Conservation (phyloP, 176 grass and related monocot species). For the Oryza australiensis region DNA sequence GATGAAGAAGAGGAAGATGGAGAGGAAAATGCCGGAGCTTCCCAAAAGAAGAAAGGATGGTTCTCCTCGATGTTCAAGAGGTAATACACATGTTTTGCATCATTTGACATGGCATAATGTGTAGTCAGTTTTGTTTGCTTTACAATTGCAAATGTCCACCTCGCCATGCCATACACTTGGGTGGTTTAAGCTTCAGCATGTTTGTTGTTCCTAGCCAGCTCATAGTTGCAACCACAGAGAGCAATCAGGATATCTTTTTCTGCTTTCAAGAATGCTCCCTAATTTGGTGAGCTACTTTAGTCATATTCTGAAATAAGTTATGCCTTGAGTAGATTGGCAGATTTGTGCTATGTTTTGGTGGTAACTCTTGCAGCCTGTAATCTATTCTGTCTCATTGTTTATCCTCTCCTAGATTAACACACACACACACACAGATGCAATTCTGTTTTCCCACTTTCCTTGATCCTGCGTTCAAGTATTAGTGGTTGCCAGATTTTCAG, state of each 20-base stretch:
- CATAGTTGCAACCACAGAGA: not conserved
- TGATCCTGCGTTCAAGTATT: not conserved
- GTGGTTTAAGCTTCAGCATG: not conserved
- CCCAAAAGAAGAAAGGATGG: conserved; percentile 83
- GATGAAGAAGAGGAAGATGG: conserved; percentile 65
- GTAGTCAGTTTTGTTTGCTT: not conserved
- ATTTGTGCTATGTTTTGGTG: not conserved
- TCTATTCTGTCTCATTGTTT: not conserved
- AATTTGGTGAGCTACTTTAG: not conserved
- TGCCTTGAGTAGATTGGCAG: not conserved
- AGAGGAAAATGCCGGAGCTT: conserved; percentile 34
- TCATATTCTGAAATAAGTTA: not conserved
- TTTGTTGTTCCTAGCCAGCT: not conserved
- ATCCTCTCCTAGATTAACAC: not conserved
- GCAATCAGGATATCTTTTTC: not conserved
- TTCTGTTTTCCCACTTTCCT: no score
- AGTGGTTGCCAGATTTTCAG: not conserved
- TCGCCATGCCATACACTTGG: not conserved
- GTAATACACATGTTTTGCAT: conserved; percentile 29
- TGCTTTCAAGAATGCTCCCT: not conserved
- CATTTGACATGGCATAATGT: not conserved
- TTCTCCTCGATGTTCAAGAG: conserved; percentile 90
- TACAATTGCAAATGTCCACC: not conserved
- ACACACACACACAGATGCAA: no score
- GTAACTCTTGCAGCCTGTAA: not conserved